Conservation (phyloP, 495 filamentous ascomycete species). For the Annulohypoxylon nitens region DNA sequence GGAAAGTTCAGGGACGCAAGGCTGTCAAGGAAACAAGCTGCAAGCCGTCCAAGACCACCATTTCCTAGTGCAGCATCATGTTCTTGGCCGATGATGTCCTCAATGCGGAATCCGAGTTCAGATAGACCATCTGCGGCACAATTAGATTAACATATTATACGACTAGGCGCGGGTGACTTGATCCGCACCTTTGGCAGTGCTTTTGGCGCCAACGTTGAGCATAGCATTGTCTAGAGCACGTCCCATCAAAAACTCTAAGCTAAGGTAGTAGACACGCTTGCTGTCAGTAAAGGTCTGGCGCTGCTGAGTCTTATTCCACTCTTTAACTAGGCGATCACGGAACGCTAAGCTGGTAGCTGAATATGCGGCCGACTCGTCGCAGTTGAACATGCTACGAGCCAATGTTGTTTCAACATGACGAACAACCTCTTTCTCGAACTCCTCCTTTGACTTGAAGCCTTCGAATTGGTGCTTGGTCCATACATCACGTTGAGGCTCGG, state of each 20-base stretch:
- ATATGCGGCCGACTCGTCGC: slow-evolving; percentile 95
- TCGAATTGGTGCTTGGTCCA: slow-evolving; percentile 83
- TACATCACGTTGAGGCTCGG: slow-evolving; percentile 86
- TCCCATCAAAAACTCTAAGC: slow-evolving; percentile 97
- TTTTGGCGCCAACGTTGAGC: slow-evolving; percentile 92
- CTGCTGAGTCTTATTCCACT: slow-evolving; percentile 98
- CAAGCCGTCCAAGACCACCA: slow-evolving; percentile 92
- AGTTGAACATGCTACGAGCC: slow-evolving; percentile 96
- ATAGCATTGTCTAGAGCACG: slow-evolving; percentile 97
- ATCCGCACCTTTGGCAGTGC: slow-evolving; percentile 77
- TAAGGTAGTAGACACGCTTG: slow-evolving; percentile 96
- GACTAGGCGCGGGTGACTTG: not conserved
- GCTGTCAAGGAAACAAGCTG: slow-evolving; percentile 96
- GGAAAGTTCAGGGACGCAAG: slow-evolving; percentile 94
- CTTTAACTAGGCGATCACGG: slow-evolving; percentile 90
- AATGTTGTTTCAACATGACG: slow-evolving; percentile 96
- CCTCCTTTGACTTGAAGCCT: slow-evolving; percentile 79
- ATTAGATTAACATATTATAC: slow-evolving; percentile 18
- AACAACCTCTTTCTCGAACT: slow-evolving; percentile 81
- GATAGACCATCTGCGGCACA: slow-evolving; percentile 74
- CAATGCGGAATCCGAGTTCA: slow-evolving; percentile 95
- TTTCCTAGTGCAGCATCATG: slow-evolving; percentile 97
- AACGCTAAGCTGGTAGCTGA: slow-evolving; percentile 90
- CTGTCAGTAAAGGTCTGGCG: slow-evolving; percentile 89
- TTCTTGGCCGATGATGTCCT: slow-evolving; percentile 94